Evolutionary conservation across 192 early-diverging fungal genomes (phyloP).

Genomic region (Kickxella alabastrina): DNA sequence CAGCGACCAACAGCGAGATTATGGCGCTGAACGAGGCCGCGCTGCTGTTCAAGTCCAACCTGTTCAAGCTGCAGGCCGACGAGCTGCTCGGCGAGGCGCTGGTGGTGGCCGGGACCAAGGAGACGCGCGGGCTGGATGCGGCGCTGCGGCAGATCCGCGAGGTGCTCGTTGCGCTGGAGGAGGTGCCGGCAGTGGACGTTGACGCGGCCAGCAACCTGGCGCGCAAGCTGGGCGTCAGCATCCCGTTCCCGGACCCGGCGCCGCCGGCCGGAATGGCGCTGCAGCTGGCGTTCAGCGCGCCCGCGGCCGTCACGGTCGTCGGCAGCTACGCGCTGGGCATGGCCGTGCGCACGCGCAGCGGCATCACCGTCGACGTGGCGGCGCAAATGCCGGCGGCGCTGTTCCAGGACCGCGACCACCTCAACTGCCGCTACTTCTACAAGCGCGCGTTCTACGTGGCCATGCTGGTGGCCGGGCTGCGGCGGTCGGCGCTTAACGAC

Average conservation of each 20-base stretch:
- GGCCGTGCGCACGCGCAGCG: slow-evolving; percentile 53
- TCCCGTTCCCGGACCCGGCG: slow-evolving; percentile 75
- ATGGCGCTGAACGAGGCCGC: slow-evolving; percentile 77
- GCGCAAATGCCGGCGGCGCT: slow-evolving; percentile 82
- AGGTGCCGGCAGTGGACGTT: slow-evolving; percentile 19
- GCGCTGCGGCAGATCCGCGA: slow-evolving; percentile 55
- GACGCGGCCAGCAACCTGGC: slow-evolving; percentile 28
- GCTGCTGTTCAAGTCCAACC: slow-evolving; percentile 82
- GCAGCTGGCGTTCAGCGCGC: slow-evolving; percentile 74
- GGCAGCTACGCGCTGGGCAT: slow-evolving; percentile 86
- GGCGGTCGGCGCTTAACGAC: slow-evolving; percentile 52
- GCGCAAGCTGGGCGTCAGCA: slow-evolving; percentile 52
- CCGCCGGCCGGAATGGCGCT: slow-evolving; percentile 69
- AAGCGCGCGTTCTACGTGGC: slow-evolving; percentile 92
- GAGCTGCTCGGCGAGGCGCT: slow-evolving; percentile 28
- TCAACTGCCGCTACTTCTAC: slow-evolving; percentile 93
- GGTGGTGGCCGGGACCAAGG: slow-evolving; percentile 16
- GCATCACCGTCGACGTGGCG: slow-evolving; percentile 83
- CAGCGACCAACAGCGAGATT: slow-evolving; percentile 75
- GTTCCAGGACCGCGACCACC: slow-evolving; percentile 89
- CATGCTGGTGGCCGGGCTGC: slow-evolving; percentile 47
- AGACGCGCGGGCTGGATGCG: slow-evolving; percentile 30
- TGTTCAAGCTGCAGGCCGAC: slow-evolving; percentile 82
- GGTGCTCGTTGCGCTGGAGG: slow-evolving; percentile 8
- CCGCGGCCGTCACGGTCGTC: slow-evolving; percentile 71